These are phyloP conservation scores for Suillus subaureus DNA, from an alignment of 768 basidiomycete genomes.

Conservation along the genomic window DNA sequence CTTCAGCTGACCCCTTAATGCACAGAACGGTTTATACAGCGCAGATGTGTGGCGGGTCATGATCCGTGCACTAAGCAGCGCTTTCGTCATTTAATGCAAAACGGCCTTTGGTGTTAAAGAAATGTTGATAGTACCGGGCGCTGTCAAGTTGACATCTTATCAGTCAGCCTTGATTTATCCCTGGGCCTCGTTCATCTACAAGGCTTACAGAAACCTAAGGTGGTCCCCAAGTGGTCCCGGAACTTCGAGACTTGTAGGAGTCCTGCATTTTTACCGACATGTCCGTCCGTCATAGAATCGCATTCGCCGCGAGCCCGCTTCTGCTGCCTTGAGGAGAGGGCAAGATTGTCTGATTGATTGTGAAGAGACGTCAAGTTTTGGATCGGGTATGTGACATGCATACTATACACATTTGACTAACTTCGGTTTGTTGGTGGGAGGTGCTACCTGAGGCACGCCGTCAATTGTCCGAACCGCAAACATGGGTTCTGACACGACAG, in stretches of 20 bases:
- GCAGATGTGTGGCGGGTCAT: constrained; percentile 57
- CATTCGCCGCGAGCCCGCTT: constrained; percentile 26
- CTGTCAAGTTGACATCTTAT: constrained; percentile 62
- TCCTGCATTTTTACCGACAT: not conserved
- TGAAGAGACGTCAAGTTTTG: not conserved
- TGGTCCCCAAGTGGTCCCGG: not conserved
- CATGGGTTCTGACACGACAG: constrained; percentile 73
- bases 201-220: constrained; percentile 31
- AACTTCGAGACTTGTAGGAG: not conserved
- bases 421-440: not conserved
- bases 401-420: not conserved
- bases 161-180: constrained; percentile 47
- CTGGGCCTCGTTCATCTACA: constrained; percentile 53
- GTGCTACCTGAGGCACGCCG: not conserved
- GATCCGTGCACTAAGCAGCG: constrained; percentile 58
- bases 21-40: constrained; percentile 49
- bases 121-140: constrained; percentile 67
- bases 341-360: not conserved
- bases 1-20: constrained; percentile 38
- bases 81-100: constrained; percentile 70
- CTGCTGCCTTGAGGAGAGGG: not conserved
- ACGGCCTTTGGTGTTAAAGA: constrained; percentile 67
- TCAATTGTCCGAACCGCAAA: constrained; percentile 51
- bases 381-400: not conserved
- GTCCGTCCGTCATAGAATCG: not conserved